Evolutionary conservation across 148 eudicot genomes (phyloP), one percentile per base, ranked within the genome.

Genomic region (Spergularia marina): DNA sequence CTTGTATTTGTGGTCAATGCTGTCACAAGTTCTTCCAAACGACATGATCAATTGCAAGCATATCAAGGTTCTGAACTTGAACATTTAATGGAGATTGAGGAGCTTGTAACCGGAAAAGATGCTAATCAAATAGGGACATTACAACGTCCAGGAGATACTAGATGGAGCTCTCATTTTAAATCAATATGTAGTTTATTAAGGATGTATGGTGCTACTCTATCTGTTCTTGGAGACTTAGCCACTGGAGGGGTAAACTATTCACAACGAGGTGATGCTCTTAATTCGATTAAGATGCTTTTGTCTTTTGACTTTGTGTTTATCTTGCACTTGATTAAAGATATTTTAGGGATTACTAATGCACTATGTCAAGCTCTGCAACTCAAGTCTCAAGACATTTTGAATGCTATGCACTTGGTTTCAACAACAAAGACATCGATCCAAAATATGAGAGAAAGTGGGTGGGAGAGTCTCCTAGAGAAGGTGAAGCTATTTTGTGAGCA

Each of bases 91-190:
- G 56, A 49, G 5, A 61, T 15, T 41, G 66, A 47, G 13, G 80
- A 60, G 61, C 47, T 62, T 77, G 36, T 59, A 1, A 70, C 53
- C 15, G 69, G 75, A 16, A 51, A 39, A 61, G 58, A 70, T 15
- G 16, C 7, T 23, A 70, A 77, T 70, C 62, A 77, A 44, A 51
- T 77, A 58, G 51, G 61, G 7, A 70, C 75, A 25, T 16, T 77
- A 47, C 58, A 59, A 14, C 65, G 61, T 15, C 39, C 47, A 39
- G 18, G 76, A 57, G 53, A 59, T n/a, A 59, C 64, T 59, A n/a
- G 30, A 20, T 59, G 64, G 64, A 59, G 64, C 23, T 59, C 64
- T 3, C 64, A 59, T n/a, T 25, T 59, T 59, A 59, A 21, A 59
- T 59, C 49, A 44, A 44, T 67, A n/a, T 67, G 70, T n/a, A 44